Base-by-base conservation (phyloP, 2,329 filamentous ascomycete genomes). In the Epichloe sibirici region DNA sequence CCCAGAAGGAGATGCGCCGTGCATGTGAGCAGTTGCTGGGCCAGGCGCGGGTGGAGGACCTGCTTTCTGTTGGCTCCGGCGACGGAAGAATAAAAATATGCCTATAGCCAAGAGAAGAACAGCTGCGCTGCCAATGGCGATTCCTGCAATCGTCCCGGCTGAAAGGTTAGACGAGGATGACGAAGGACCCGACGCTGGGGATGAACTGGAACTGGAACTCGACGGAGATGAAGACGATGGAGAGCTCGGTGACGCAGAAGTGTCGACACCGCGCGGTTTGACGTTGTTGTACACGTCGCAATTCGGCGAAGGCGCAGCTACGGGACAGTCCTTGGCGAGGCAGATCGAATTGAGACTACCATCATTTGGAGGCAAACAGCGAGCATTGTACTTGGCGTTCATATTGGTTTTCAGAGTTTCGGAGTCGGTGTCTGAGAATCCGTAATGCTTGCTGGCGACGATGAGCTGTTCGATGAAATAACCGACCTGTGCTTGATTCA, bases 401-500 rank as follows among this genome's bases (percentile, higher is more conserved):
- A 66, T 59, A 8, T 37, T 44, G 7, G 45, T 57, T 21, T 49
- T 49, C 1, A 65, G 53, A 5, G 59, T 59, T 13, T 55, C 15
- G 2, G 56, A 57, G 48, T 66, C 64, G 34, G 57, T 34, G 1
- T 58, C 55, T 3, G 62, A 62, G 54, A 66, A 65, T 37, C 63
- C 63, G 44, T 55, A 63, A n/a, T 58, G 57, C 31, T 51, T 53
- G 44, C 57, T 59, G 7, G 63, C 54, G 8, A 54, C 28, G 3
- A 57, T 60, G 40, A 66, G 56, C 44, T 66, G 63, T 8, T 62
- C 52, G 50, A 66, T 64, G 52, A 66, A 66, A 46, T 66, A 61
- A 5, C 58, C 62, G 7, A 65, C 53, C 25, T 66, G 55, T 1
- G 58, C 60, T 23, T 59, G 51, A 49, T 65, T 60, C 23, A 66